Percentiles rank a stretch among this genome's conserved stretches.
Conservation (phyloP, 2,329 filamentous ascomycete species). For the Geosmithia putterillii region DNA sequence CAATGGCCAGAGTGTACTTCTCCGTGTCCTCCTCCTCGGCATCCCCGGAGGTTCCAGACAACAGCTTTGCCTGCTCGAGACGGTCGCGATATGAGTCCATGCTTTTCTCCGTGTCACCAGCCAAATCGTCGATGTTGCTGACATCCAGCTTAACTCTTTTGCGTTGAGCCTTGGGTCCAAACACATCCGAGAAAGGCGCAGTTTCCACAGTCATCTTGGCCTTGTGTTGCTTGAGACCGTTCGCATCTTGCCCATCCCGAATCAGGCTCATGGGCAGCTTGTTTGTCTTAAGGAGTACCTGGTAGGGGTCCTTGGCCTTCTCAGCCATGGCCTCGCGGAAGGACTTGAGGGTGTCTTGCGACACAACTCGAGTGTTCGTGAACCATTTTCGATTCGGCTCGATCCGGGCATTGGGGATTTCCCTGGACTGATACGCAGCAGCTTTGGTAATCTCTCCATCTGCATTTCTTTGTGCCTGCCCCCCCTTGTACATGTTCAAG, state of each 20-base stretch:
- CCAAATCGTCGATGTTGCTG: slow-evolving; percentile 69
- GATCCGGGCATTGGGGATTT: slow-evolving; percentile 71
- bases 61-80: slow-evolving; percentile 62
- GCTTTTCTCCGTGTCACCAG: slow-evolving; percentile 65
- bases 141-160: slow-evolving; percentile 87
- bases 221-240: slow-evolving; percentile 82
- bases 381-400: slow-evolving; percentile 99
- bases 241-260: slow-evolving; percentile 62
- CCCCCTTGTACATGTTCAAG: slow-evolving; percentile 84
- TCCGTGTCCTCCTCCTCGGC: slow-evolving; percentile 32
- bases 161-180: slow-evolving; percentile 84
- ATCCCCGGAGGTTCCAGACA: slow-evolving; percentile 57
- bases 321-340: slow-evolving; percentile 91
- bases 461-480: slow-evolving; percentile 70
- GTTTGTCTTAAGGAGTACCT: slow-evolving; percentile 90
- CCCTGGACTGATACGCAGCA: slow-evolving; percentile 71
- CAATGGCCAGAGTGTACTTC: slow-evolving; percentile 49
- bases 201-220: slow-evolving; percentile 91
- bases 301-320: slow-evolving; percentile 80
- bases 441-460: slow-evolving; percentile 75
- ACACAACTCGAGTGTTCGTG: slow-evolving; percentile 80
- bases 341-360: slow-evolving; percentile 72
- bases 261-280: slow-evolving; percentile 96
- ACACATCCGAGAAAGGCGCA: slow-evolving; percentile 75
- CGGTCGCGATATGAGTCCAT: slow-evolving; percentile 73